phyloP scores from a whole-genome alignment of 2,329 filamentous ascomycete species.

The Cordyceps javanica region DNA sequence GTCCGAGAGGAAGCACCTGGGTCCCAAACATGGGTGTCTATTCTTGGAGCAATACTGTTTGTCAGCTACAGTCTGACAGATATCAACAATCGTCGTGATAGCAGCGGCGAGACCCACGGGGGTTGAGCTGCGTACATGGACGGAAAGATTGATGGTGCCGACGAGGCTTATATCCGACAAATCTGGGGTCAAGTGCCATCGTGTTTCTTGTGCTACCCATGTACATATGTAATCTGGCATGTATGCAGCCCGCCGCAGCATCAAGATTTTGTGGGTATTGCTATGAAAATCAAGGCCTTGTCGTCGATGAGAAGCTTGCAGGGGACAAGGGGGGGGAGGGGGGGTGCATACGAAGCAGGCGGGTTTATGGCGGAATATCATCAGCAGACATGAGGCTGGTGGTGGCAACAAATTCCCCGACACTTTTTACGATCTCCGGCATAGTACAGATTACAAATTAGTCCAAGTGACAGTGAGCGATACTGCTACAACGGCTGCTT shows the following conservation, averaged over 20 bases:
- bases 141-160: not conserved
- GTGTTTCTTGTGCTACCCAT: not conserved
- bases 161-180: conserved; percentile 8
- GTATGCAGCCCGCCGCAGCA: conserved; percentile 5
- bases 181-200: conserved; percentile 1
- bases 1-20: too few species aligned
- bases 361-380: too few species aligned
- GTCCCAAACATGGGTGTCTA: too few species aligned
- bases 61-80: not conserved
- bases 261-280: not conserved
- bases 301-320: not conserved
- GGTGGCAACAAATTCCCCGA: not conserved
- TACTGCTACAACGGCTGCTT: not conserved
- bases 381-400: conserved; percentile 2
- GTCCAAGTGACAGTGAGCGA: too few species aligned
- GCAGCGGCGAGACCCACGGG: not conserved
- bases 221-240: conserved; percentile 7
- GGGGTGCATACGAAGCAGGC: not conserved
- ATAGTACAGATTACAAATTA: too few species aligned
- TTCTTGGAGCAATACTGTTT: too few species aligned
- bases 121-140: not conserved
- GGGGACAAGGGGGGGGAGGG: too few species aligned
- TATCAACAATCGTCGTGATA: not conserved
- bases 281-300: not conserved
- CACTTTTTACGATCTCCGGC: not conserved